These are phyloP conservation scores for Chiua sp. DNA, from an alignment of 1,284 basidiomycete genomes.

Conservation along the genomic window DNA sequence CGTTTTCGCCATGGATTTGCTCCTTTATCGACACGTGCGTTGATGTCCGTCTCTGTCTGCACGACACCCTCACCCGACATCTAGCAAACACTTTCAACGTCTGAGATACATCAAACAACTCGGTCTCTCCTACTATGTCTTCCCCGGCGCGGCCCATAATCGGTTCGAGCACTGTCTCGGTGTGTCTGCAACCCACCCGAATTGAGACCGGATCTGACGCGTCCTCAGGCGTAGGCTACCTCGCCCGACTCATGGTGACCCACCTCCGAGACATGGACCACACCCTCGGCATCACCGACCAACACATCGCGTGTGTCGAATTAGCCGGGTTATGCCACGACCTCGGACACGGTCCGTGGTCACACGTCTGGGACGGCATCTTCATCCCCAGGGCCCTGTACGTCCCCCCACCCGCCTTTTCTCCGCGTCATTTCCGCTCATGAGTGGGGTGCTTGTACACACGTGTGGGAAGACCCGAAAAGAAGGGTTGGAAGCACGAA, in stretches of 20 bases:
- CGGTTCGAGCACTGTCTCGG: constrained; percentile 83
- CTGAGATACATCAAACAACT: constrained; percentile 78
- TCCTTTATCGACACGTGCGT: constrained; percentile 50
- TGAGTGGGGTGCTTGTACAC: neutral
- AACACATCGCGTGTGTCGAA: constrained; percentile 55
- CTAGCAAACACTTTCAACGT: constrained; percentile 75
- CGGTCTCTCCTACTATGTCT: constrained; percentile 75
- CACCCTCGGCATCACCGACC: constrained; percentile 63
- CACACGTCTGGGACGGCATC: constrained; percentile 59
- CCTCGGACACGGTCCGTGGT: constrained; percentile 64
- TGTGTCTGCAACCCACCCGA: constrained; percentile 31
- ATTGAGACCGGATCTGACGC: neutral
- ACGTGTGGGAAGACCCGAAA: constrained; percentile 17
- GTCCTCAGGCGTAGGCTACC: constrained; percentile 67
- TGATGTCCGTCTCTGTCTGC: no score
- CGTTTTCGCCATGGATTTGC: constrained; percentile 43
- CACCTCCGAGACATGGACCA: constrained; percentile 66
- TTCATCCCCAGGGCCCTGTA: constrained; percentile 58
- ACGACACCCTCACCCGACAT: neutral
- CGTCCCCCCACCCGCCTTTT: constrained; percentile 26
- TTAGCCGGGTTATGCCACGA: constrained; percentile 64
- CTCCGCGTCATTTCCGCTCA: neutral
- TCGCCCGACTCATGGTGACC: constrained; percentile 64
- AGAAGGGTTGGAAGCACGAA: constrained; percentile 55
- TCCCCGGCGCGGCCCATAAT: constrained; percentile 77